Evolutionary conservation across 164 flowering plant genomes (phyloP), one percentile per base, ranked within the genome.

Genomic region (Tetracentron sinense): DNA sequence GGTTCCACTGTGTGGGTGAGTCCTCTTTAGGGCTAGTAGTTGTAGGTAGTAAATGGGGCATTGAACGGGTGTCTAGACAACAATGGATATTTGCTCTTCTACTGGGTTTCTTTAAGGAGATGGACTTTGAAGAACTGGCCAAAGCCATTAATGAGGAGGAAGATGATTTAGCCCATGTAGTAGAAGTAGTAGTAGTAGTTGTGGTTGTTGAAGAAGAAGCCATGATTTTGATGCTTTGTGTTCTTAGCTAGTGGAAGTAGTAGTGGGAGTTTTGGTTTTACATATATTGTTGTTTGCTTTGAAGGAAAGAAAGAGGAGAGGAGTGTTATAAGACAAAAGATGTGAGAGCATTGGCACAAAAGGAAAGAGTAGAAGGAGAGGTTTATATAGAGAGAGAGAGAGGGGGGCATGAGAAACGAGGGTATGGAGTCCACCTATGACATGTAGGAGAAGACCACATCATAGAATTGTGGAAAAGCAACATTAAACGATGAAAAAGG

Each of bases 381-480:
- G 46, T 60, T 16, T 47, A 61, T 28, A 54, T 47, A 25, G n/a
- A n/a, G n/a, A n/a, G 46, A 46, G 42, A n/a, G 33, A 31, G 63
- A 60, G 47, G 30, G 38, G 54, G 19, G 54, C n/a, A n/a, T n/a
- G 50, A 27, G 31, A 57, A 29, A 42, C 15, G 1, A 14, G 27
- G 22, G 58, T n/a, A 28, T 22, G 65, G 65, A 74, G 83, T 71
- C 70, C 76, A 74, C 76, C 69, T 68, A 27, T n/a, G 31, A 54
- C 72, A 59, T 38, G 56, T 54, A 38, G 56, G 60, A 61, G 76
- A 72, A 67, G 76, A 72, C 82, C 85, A 86, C 87, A 88, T 86
- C 87, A 72, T 77, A 60, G 61, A 72, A 73, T 68, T 64, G 71
- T 64, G 63, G 69, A 61, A 64, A 56, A 69, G 71, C n/a, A n/a